Evolutionary conservation across 139 green algal species (phyloP).

Genomic region (Nannochloris sp.): DNA sequence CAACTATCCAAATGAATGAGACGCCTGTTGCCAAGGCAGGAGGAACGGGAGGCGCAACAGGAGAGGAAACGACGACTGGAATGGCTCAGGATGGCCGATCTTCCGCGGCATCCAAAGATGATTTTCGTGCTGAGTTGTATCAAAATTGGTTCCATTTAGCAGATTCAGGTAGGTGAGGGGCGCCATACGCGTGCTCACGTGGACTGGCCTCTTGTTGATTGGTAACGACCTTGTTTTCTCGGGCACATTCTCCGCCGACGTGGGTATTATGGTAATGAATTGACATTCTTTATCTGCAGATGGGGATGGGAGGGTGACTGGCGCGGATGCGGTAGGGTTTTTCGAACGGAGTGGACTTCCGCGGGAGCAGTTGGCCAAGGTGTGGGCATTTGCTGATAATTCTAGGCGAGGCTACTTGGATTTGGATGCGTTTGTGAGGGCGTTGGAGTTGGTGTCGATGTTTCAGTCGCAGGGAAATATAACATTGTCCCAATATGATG

Average conservation of each 20-base stretch:
- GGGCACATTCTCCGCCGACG: not conserved
- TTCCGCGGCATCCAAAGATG: too few relatives aligned
- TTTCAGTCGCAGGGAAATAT: conserved; percentile 24
- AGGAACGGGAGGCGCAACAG: too few relatives aligned
- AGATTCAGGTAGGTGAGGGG: conserved; percentile 3
- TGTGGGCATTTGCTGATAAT: conserved; percentile 53
- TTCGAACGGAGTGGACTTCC: conserved; percentile 72
- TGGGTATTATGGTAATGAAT: not conserved
- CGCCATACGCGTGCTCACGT: too few relatives aligned
- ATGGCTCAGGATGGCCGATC: too few relatives aligned
- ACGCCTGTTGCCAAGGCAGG: not conserved
- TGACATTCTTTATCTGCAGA: conserved; percentile 26
- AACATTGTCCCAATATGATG: conserved; percentile 18
- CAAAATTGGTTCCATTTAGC: conserved; percentile 26
- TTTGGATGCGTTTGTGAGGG: conserved; percentile 57
- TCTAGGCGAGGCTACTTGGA: conserved; percentile 69
- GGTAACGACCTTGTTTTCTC: too few relatives aligned
- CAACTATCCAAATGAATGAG: not conserved
- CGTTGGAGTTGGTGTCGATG: conserved; percentile 35
- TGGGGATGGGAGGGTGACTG: conserved; percentile 48
- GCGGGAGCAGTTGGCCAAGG: conserved; percentile 55
- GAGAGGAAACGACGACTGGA: too few relatives aligned
- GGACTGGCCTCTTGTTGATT: too few relatives aligned
- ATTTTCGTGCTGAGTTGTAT: conserved; percentile 9
- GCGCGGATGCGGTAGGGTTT: conserved; percentile 72